These are phyloP conservation scores for Leucocoprinus sp. DNA, from an alignment of 768 basidiomycete species.

Conservation along the genomic window DNA sequence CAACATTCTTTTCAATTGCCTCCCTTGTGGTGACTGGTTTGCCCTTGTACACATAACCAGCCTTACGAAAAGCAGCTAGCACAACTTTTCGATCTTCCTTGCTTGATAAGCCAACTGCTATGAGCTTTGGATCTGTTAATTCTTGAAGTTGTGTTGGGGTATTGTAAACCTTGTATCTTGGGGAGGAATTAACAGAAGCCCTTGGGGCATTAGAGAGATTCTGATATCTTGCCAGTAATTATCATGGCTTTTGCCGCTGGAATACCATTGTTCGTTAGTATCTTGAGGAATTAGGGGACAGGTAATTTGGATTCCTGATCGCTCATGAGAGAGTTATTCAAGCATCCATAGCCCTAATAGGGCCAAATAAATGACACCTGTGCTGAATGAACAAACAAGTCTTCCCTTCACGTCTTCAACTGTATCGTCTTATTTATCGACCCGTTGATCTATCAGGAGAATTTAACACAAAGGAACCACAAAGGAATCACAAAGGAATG, in stretches of 20 bases:
- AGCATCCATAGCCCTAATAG: background rate
- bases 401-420: too few species aligned
- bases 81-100: conserved; percentile 59
- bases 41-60: conserved; percentile 41
- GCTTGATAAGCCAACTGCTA: conserved; percentile 46
- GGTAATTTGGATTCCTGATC: conserved; percentile 39
- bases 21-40: conserved; percentile 18
- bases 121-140: conserved; percentile 54
- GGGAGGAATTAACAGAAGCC: conserved; percentile 2
- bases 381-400: too few species aligned
- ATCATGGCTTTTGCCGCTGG: conserved; percentile 61
- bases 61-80: conserved; percentile 52
- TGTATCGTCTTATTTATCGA: too few species aligned
- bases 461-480: background rate
- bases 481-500: background rate
- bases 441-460: too few species aligned
- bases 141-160: conserved; percentile 48
- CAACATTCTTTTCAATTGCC: conserved; percentile 14
- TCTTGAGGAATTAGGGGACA: conserved; percentile 58
- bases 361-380: background rate
- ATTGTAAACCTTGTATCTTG: conserved; percentile 65
- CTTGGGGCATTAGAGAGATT: background rate
- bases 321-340: conserved; percentile 11
- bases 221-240: conserved; percentile 62
- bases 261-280: conserved; percentile 50